Evolutionary conservation across 345 rosid species (phyloP).

Genomic region (Eucalyptus cladocalyx): DNA sequence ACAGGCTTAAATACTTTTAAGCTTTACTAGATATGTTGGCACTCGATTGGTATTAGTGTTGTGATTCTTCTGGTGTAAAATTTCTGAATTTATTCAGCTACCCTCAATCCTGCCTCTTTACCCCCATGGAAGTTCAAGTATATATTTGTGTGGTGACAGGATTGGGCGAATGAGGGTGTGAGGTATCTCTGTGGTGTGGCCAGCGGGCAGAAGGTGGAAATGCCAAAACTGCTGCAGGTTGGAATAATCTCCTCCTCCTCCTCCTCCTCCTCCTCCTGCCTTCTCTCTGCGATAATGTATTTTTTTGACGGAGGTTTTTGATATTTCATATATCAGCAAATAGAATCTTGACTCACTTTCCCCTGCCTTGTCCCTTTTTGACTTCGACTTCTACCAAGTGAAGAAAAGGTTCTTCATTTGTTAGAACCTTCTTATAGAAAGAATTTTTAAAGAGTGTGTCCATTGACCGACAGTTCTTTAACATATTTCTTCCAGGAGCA

Average conservation of each 20-base stretch:
- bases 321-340: background rate
- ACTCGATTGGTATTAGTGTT: background rate
- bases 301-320: background rate
- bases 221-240: slow-evolving; percentile 4
- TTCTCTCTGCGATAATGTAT: background rate
- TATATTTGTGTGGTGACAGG: background rate
- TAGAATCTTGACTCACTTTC: background rate
- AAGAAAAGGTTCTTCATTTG: background rate
- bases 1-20: background rate
- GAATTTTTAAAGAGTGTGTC: background rate
- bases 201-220: slow-evolving; percentile 1
- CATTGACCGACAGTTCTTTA: background rate
- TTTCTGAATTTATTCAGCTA: background rate
- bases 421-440: background rate
- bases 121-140: background rate
- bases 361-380: background rate
- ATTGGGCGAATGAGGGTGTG: slow-evolving; percentile 5
- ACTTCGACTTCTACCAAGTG: background rate
- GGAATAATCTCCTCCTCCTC: background rate
- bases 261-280: background rate
- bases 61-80: background rate
- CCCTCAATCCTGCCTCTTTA: background rate
- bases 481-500: slow-evolving; percentile 43
- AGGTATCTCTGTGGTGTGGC: slow-evolving; percentile 1
- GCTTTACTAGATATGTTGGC: background rate